These are phyloP conservation scores for Saccharomycopsis fermentans DNA, from an alignment of 805 yeast species.

Conservation along the genomic window DNA sequence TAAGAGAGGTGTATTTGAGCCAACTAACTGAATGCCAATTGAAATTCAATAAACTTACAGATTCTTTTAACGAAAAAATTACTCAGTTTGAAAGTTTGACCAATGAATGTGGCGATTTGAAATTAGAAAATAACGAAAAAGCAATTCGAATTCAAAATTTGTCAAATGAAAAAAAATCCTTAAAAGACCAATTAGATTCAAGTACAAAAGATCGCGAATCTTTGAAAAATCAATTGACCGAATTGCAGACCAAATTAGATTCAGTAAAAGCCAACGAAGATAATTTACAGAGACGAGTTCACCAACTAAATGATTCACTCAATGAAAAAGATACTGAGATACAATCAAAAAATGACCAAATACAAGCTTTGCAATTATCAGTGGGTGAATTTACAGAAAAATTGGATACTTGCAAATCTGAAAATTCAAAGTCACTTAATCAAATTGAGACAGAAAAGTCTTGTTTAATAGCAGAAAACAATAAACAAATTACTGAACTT, in stretches of 20 bases:
- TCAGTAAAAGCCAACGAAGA: not conserved
- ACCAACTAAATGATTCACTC: not conserved
- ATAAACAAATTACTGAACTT: not conserved
- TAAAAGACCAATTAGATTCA: not conserved
- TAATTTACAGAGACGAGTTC: not conserved
- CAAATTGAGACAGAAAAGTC: not conserved
- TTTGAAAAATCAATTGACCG: not conserved
- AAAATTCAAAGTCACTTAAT: not conserved
- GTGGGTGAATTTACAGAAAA: not conserved
- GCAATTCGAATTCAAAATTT: not conserved
- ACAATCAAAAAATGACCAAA: not conserved
- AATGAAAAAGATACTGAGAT: not conserved
- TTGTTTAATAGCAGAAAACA: not conserved
- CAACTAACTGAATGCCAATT: not conserved
- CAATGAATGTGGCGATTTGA: not conserved
- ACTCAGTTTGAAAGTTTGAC: not conserved
- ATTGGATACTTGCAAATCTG: not conserved
- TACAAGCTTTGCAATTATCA: not conserved
- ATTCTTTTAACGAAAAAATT: not conserved
- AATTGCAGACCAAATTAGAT: not conserved
- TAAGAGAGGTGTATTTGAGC: not conserved
- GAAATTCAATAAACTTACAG: not conserved
- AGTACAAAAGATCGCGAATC: not conserved
- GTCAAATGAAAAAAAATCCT: not conserved
- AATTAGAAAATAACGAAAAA: not conserved